A percentile compares a stretch with the other conserved stretches of the same genome.
phyloP scores from a whole-genome alignment of 306 rosid genomes.

The Vigna unguiculata region DNA sequence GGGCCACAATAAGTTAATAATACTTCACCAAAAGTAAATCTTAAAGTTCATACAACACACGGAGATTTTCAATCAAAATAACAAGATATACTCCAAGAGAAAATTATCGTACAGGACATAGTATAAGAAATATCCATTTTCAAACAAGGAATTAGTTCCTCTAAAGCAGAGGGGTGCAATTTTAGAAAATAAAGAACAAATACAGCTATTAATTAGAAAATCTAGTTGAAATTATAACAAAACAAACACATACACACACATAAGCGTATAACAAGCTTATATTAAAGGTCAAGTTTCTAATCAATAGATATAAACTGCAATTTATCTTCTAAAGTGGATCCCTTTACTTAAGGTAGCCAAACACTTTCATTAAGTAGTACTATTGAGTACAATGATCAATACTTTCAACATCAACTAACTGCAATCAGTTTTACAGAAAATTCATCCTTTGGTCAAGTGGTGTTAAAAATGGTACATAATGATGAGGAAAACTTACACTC shows the following conservation, averaged over 20 bases:
- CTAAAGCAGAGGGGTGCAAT: not conserved
- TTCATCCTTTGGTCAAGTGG: constrained; percentile 14
- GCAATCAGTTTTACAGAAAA: not conserved
- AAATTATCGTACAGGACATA: not conserved
- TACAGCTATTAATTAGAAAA: not conserved
- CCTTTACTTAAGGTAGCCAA: not conserved
- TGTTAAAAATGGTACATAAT: not conserved
- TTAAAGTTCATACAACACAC: constrained; percentile 8
- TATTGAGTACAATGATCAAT: not conserved
- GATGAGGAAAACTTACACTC: not conserved
- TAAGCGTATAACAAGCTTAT: not conserved
- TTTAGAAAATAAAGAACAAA: not conserved
- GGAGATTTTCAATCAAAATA: constrained; percentile 30
- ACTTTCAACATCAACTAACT: constrained; percentile 1
- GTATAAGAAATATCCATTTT: constrained; percentile 10
- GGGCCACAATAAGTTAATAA: constrained; percentile 25
- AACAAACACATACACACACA: too few relatives aligned
- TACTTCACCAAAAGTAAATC: constrained; percentile 24
- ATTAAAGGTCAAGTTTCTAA: not conserved
- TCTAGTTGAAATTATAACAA: not conserved
- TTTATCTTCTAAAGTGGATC: not conserved
- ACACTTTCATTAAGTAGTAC: not conserved
- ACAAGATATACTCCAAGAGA: constrained; percentile 15
- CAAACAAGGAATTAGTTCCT: not conserved
- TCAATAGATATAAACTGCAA: not conserved